Percentiles rank a stretch among this genome's conserved stretches.
These are phyloP conservation scores for Metahyphopichia silvanorum DNA, from an alignment of 805 yeast species.

Conservation along the genomic window DNA sequence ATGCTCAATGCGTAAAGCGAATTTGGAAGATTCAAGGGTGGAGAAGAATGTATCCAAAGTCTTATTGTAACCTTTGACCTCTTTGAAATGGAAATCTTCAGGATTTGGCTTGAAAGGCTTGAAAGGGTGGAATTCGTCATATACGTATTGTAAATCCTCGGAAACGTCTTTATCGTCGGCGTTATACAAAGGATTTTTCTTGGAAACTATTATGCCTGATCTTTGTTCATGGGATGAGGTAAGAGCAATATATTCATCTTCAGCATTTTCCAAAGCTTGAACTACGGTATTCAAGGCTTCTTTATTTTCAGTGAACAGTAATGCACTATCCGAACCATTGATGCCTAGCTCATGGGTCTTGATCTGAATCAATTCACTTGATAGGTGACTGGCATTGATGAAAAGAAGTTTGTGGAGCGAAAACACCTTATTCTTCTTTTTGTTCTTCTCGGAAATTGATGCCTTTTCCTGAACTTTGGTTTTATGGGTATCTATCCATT, in stretches of 20 bases:
- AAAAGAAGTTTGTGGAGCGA: slow-evolving; percentile 72
- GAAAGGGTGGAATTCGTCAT: slow-evolving; percentile 72
- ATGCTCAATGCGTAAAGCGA: slow-evolving; percentile 68
- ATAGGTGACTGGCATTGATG: slow-evolving; percentile 65
- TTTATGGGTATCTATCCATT: slow-evolving; percentile 41
- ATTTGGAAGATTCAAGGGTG: slow-evolving; percentile 76
- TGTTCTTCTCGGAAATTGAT: slow-evolving; percentile 7
- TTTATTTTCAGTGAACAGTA: slow-evolving; percentile 23
- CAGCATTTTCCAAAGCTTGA: slow-evolving; percentile 46
- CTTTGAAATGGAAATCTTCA: slow-evolving; percentile 32
- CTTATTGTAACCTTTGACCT: slow-evolving; percentile 65
- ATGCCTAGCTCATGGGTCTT: slow-evolving; percentile 46
- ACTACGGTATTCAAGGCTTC: slow-evolving; percentile 29
- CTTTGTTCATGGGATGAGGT: slow-evolving; percentile 34
- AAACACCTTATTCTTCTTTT: slow-evolving; percentile 43
- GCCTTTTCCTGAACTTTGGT: slow-evolving; percentile 15
- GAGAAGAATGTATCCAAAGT: slow-evolving; percentile 85
- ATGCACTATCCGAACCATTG: slow-evolving; percentile 39
- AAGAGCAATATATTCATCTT: slow-evolving; percentile 33
- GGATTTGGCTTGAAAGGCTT: slow-evolving; percentile 42
- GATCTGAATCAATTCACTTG: slow-evolving; percentile 74
- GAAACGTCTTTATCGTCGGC: slow-evolving; percentile 25
- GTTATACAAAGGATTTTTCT: slow-evolving; percentile 51
- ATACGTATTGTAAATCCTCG: slow-evolving; percentile 46
- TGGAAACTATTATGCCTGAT: slow-evolving; percentile 63